A percentile compares a stretch with the other conserved stretches of the same genome.
Conservation (phyloP, 805 yeast genomes). For the Spathaspora boniae region DNA sequence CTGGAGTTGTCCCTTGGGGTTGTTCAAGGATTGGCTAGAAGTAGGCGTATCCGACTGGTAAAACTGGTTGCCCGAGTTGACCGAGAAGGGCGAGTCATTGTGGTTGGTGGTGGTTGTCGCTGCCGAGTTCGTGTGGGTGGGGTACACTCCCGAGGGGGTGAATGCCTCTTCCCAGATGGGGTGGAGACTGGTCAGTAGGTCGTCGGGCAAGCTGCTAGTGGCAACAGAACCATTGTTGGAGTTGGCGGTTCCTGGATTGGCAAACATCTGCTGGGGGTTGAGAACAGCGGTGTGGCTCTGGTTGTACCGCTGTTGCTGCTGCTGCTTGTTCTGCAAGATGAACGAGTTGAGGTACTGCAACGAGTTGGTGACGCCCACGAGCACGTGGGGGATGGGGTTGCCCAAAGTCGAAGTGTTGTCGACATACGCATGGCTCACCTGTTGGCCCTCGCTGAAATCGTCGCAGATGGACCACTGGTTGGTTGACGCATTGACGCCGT, state of each 20-base stretch:
- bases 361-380: slow-evolving; percentile 54
- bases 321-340: slow-evolving; percentile 40
- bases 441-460: slow-evolving; percentile 81
- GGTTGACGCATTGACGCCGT: slow-evolving; percentile 47
- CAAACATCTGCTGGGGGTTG: background rate
- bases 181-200: background rate
- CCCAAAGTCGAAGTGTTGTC: slow-evolving; percentile 23
- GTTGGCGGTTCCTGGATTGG: slow-evolving; percentile 2
- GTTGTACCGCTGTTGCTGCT: slow-evolving; percentile 11
- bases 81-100: slow-evolving; percentile 7
- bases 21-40: slow-evolving; percentile 3
- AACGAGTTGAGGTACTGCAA: slow-evolving; percentile 52
- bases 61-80: slow-evolving; percentile 3
- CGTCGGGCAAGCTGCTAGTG: background rate
- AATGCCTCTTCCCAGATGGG: slow-evolving; percentile 1
- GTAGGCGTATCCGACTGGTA: slow-evolving; percentile 10
- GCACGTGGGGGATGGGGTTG: slow-evolving; percentile 50
- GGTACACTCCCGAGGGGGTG: slow-evolving; percentile 2
- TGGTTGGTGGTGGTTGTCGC: background rate
- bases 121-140: slow-evolving; percentile 1
- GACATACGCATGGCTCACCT: slow-evolving; percentile 64
- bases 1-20: background rate
- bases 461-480: slow-evolving; percentile 81
- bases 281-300: slow-evolving; percentile 1
- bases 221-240: slow-evolving; percentile 3